Conservation (phyloP, 1,284 basidiomycete genomes). For the Leccinum subrobustum region DNA sequence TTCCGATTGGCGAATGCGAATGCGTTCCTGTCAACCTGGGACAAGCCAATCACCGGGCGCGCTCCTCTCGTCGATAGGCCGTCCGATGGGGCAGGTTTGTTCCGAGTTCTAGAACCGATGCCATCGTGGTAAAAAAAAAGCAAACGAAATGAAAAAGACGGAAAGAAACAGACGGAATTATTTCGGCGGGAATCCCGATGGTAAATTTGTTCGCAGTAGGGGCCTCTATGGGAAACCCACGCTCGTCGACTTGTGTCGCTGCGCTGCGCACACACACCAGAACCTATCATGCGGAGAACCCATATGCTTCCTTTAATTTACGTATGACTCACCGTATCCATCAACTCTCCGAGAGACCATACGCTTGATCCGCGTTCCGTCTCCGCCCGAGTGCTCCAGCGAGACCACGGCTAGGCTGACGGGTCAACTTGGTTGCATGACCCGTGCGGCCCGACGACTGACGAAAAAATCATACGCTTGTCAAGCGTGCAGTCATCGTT, state of each 20-base stretch:
- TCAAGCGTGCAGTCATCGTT: conserved; percentile 4
- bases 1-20: neutral
- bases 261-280: neutral
- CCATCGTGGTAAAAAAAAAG: conserved; percentile 14
- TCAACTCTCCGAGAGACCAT: conserved; percentile 1
- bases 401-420: conserved; percentile 16
- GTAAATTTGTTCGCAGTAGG: neutral
- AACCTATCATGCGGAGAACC: neutral
- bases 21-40: neutral
- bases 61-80: neutral
- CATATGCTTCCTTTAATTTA: conserved; percentile 5
- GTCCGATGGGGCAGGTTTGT: neutral
- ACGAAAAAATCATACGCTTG: neutral
- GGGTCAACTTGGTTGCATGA: neutral
- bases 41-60: neutral
- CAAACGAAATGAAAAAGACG: neutral
- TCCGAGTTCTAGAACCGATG: conserved; percentile 10
- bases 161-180: neutral
- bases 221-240: conserved; percentile 1
- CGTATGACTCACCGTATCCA: conserved; percentile 19
- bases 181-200: conserved; percentile 1
- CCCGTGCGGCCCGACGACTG: neutral
- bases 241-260: neutral
- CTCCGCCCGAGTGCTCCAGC: conserved; percentile 11
- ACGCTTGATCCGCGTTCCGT: conserved; percentile 14